Conservation (phyloP, 208 protist genomes). For the Entamoeba histolytica region DNA sequence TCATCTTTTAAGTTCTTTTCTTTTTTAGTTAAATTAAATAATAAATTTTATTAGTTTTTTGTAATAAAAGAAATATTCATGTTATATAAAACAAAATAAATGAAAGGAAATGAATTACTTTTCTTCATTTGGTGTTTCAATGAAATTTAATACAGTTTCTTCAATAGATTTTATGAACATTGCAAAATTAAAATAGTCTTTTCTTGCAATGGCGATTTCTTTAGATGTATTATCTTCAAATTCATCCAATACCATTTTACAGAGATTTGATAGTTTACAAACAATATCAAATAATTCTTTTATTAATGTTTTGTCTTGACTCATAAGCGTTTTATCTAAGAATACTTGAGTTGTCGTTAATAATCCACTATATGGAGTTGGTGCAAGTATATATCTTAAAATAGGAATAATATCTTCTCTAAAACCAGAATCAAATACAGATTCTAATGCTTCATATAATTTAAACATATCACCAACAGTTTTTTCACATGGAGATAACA, state of each 20-base stretch:
- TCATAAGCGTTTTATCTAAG: background rate
- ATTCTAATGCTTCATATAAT: background rate
- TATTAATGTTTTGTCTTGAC: background rate
- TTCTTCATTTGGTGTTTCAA: background rate
- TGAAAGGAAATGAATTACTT: background rate
- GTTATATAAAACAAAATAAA: too few species aligned
- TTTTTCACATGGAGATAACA: background rate
- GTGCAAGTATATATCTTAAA: background rate
- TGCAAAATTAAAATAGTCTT: background rate
- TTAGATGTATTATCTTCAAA: background rate
- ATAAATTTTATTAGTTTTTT: too few species aligned
- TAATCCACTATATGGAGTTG: background rate
- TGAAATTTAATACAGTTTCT: background rate
- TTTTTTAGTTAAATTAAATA: too few species aligned
- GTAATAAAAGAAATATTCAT: too few species aligned
- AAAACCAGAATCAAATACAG: background rate
- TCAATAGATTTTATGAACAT: background rate
- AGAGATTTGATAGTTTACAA: background rate
- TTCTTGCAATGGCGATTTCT: background rate
- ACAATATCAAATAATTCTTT: background rate
- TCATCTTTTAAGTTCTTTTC: too few species aligned
- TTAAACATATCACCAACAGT: background rate
- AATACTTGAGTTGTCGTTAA: background rate
- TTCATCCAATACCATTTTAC: background rate
- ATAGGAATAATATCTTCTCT: background rate